phyloP scores from a whole-genome alignment of 139 green algal species.

The Volvox reticuliferus region DNA sequence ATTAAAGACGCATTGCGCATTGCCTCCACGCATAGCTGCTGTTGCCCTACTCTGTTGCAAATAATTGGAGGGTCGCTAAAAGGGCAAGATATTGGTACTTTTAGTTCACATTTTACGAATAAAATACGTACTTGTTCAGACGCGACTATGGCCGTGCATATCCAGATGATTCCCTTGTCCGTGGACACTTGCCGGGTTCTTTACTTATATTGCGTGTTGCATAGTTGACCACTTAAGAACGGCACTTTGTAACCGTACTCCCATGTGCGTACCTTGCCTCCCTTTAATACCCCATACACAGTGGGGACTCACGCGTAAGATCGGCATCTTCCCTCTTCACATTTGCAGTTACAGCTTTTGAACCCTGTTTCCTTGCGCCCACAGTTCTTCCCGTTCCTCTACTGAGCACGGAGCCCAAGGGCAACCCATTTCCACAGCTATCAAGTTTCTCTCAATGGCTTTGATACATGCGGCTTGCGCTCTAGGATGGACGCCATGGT shows the following conservation, averaged over 20 bases:
- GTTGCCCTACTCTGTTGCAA: not conserved
- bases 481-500: too few species aligned
- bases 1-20: not conserved
- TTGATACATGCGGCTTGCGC: too few species aligned
- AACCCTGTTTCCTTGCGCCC: not conserved
- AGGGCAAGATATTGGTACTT: too few species aligned
- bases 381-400: conserved; percentile 59
- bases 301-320: not conserved
- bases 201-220: too few species aligned
- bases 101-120: too few species aligned
- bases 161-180: too few species aligned
- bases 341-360: not conserved
- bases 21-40: not conserved
- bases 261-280: not conserved
- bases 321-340: not conserved
- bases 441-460: too few species aligned
- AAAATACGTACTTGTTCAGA: too few species aligned
- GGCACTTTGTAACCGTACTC: not conserved
- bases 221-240: too few species aligned
- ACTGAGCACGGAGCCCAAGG: conserved; percentile 3
- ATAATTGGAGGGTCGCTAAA: not conserved
- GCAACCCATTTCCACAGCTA: too few species aligned
- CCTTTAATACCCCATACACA: not conserved
- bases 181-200: too few species aligned
- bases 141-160: too few species aligned